Percentiles rank a stretch among this genome's conserved stretches.
Conservation (phyloP, 208 protist genomes). For the Leishmania gerbilli region DNA sequence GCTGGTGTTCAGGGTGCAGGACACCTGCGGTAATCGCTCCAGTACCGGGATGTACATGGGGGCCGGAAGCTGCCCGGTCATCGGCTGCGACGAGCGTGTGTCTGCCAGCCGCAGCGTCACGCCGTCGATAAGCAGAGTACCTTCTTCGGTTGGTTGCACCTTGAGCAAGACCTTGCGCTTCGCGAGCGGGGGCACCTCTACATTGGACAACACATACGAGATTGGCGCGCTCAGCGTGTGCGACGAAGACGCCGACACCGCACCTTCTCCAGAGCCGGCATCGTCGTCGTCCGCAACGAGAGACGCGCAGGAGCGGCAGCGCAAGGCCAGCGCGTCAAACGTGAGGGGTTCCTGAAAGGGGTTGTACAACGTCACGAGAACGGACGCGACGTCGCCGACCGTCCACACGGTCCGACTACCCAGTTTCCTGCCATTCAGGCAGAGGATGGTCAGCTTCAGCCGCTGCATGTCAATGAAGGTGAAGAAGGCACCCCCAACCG, state of each 20-base stretch:
- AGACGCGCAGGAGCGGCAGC: constrained; percentile 32
- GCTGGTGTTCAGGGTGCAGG: constrained; percentile 67
- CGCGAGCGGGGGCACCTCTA: constrained; percentile 51
- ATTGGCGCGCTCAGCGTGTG: constrained; percentile 39
- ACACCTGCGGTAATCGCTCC: constrained; percentile 72
- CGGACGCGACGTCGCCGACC: constrained; percentile 76
- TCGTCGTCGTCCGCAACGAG: neutral
- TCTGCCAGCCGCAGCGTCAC: constrained; percentile 48
- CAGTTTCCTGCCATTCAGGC: constrained; percentile 77
- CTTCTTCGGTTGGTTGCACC: constrained; percentile 67
- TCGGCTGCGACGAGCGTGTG: constrained; percentile 41
- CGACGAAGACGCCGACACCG: neutral
- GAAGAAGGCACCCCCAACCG: constrained; percentile 81
- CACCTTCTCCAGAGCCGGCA: neutral
- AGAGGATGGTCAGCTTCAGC: constrained; percentile 83
- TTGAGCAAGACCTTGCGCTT: constrained; percentile 59
- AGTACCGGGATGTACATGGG: constrained; percentile 74
- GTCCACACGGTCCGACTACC: constrained; percentile 80
- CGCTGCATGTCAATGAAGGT: constrained; percentile 89
- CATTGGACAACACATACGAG: constrained; percentile 61
- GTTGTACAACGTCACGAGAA: constrained; percentile 76
- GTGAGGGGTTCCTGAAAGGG: constrained; percentile 51
- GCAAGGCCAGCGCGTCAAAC: constrained; percentile 59
- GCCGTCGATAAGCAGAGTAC: constrained; percentile 68
- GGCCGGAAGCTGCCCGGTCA: constrained; percentile 34